Evolutionary conservation across 768 basidiomycete genomes (phyloP).

Genomic region (Phaeotremella fagi): DNA sequence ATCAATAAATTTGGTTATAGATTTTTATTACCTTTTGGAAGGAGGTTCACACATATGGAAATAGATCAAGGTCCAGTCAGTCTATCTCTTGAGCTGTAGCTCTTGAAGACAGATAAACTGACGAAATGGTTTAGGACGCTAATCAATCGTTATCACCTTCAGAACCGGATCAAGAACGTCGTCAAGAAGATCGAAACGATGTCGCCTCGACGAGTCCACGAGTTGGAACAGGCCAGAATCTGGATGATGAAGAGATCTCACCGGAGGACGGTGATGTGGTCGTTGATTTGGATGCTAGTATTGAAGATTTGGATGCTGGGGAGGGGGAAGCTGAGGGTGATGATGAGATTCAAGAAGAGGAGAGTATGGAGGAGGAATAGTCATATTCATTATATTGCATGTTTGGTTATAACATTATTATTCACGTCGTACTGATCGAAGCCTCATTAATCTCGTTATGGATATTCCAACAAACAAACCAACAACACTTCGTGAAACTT

Average conservation of each 20-base stretch:
- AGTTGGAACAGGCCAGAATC: conserved; percentile 3
- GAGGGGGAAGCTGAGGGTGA: conserved; percentile 8
- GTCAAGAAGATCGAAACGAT: conserved; percentile 36
- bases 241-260: conserved; percentile 10
- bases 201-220: conserved; percentile 5
- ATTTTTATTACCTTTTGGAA: conserved; percentile 35
- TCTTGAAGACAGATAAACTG: neutral
- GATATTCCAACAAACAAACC: too few relatives aligned
- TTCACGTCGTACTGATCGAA: neutral
- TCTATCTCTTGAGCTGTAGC: neutral
- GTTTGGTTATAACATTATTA: neutral
- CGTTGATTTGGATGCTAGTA: conserved; percentile 38
- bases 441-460: neutral
- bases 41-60: conserved; percentile 37
- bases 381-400: neutral
- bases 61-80: conserved; percentile 35
- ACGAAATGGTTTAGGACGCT: neutral
- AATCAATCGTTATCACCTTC: conserved; percentile 30
- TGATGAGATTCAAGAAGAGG: conserved; percentile 15
- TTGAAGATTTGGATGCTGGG: conserved; percentile 29
- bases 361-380: conserved; percentile 18
- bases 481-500: too few relatives aligned
- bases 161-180: conserved; percentile 32
- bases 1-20: conserved; percentile 39
- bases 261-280: conserved; percentile 13